Evolutionary conservation across 208 protist genomes (phyloP).

Genomic region (Histomonas meleagridis): DNA sequence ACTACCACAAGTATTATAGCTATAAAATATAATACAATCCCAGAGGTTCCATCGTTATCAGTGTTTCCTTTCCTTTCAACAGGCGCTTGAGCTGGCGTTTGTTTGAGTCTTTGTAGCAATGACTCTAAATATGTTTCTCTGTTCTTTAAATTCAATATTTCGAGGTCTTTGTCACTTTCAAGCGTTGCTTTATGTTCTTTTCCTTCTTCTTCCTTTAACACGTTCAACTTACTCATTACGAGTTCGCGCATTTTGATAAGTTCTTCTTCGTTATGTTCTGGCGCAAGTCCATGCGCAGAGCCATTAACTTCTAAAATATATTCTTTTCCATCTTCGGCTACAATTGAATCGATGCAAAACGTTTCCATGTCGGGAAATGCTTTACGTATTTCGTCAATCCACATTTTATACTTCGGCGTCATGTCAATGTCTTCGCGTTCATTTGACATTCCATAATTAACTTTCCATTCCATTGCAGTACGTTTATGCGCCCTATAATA

Average conservation of each 20-base stretch:
- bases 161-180: too few species aligned
- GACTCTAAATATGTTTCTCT: too few species aligned
- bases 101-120: too few species aligned
- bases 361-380: constrained; percentile 45
- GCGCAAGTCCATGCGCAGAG: constrained; percentile 42
- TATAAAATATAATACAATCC: too few species aligned
- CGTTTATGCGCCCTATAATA: neutral
- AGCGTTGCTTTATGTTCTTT: neutral
- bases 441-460: constrained; percentile 11
- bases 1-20: too few species aligned
- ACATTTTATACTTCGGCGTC: constrained; percentile 13
- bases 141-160: too few species aligned
- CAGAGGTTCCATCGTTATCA: too few species aligned
- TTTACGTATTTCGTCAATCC: constrained; percentile 44
- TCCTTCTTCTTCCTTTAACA: neutral
- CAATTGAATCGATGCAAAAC: constrained; percentile 44
- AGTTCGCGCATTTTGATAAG: neutral
- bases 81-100: too few species aligned
- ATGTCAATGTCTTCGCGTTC: constrained; percentile 41
- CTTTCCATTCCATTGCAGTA: neutral
- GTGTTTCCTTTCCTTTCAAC: too few species aligned
- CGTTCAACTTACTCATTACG: neutral
- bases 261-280: constrained; percentile 40
- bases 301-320: constrained; percentile 50
- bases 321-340: constrained; percentile 41